A percentile compares a stretch with the other conserved stretches of the same genome.
Evolutionary conservation across 1,284 basidiomycete species (phyloP).

Genomic region (Tilletia caries): DNA sequence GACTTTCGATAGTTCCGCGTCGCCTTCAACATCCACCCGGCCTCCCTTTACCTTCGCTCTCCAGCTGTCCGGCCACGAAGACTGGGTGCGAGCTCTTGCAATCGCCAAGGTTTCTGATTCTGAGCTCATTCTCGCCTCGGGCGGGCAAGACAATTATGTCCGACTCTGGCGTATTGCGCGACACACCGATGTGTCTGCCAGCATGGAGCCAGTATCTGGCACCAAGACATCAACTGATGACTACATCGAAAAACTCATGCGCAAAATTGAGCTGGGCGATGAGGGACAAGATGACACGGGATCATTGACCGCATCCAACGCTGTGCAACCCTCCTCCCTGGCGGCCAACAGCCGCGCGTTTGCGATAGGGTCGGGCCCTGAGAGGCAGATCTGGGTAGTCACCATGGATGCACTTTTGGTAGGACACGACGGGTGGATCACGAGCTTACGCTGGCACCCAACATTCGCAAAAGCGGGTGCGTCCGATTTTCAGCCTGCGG

Average conservation of each 20-base stretch:
- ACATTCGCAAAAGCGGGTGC: background rate
- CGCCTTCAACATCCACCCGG: background rate
- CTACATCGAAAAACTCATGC: slow-evolving; percentile 44
- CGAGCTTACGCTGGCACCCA: slow-evolving; percentile 44
- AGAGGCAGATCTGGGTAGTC: slow-evolving; percentile 28
- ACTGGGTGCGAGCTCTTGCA: slow-evolving; percentile 45
- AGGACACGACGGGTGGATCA: slow-evolving; percentile 51
- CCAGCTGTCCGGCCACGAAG: slow-evolving; percentile 45
- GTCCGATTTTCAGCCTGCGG: slow-evolving; percentile 30
- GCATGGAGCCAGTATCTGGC: background rate
- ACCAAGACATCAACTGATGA: slow-evolving; percentile 20
- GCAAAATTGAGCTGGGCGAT: slow-evolving; percentile 31
- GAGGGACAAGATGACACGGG: background rate
- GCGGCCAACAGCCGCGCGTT: slow-evolving; percentile 6
- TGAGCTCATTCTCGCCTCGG: slow-evolving; percentile 41
- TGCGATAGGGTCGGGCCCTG: background rate
- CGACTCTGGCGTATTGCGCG: slow-evolving; percentile 42
- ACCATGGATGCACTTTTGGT: slow-evolving; percentile 48
- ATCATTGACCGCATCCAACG: too few species aligned
- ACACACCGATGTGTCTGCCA: background rate
- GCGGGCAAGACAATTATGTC: slow-evolving; percentile 44
- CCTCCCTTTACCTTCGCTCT: slow-evolving; percentile 28
- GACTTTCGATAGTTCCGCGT: slow-evolving; percentile 14
- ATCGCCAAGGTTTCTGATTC: slow-evolving; percentile 36
- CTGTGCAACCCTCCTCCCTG: background rate